Base-by-base conservation (phyloP, 1,284 basidiomycete species). In the Trichosporon ovoides region DNA sequence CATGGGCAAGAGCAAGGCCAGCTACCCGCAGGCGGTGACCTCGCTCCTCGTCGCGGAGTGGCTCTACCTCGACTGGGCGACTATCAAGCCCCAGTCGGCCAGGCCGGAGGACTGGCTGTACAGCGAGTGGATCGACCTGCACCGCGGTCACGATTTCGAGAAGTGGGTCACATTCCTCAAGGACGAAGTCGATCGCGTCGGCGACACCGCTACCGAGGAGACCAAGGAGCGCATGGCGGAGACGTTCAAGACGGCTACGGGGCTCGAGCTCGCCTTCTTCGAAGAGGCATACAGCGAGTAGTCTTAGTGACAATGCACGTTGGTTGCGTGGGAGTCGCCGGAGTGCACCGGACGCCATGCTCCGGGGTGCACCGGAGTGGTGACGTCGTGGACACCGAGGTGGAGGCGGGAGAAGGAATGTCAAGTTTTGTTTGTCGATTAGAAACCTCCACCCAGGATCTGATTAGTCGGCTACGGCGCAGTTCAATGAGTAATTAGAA, bases 31-130 rank as follows among this genome's bases (percentile, higher is more conserved):
- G 16, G 56, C 58, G 3, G 58, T 63, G 34, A 37, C 38, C 3
- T 56, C 60, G 14, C 54, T 63, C 5, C 62, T 63, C n/a, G 62
- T 63, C 28, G 62, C 62, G 28, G 62, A 63, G 54, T 63, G 62
- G 62, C 53, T 63, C n/a, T 63, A 63, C 55, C 58, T 60, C 54
- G 62, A 63, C 58, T 63, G 62, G 62, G 61, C 56, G 22, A 59
- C 51, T 11, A 36, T 31, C 34, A 0, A 10, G 20, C 38, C 38
- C 14, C 0, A 20, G 0, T 24, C 14, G 7, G 5, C 46, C 4
- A 35, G 20, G 7, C 62, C 62, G 1, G 11, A 19, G 0, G 54
- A 63, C 53, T 63, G 62, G 62, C 36, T 63, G 0, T 34, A 58
- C 46, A 33, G 48, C 46, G 62, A 60, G 38, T 63, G 62, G 62